phyloP scores from a whole-genome alignment of 2,329 filamentous ascomycete species.

The Fusarium sp. region DNA sequence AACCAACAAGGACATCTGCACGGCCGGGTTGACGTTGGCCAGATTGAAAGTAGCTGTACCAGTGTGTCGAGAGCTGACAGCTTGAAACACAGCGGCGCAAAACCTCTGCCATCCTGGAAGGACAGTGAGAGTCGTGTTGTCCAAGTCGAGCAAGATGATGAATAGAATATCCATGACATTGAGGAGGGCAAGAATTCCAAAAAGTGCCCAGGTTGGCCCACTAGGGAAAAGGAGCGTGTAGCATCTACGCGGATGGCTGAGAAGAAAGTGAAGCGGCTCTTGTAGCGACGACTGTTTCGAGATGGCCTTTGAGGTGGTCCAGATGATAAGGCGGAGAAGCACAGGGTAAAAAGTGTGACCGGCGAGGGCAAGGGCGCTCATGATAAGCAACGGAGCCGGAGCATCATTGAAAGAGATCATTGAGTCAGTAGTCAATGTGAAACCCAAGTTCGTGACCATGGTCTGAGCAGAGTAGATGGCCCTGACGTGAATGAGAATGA shows the following conservation, averaged over 20 bases:
- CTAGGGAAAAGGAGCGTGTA: conserved; percentile 74
- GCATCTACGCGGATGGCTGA: conserved; percentile 73
- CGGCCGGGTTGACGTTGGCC: conserved; percentile 63
- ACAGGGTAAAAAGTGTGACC: conserved; percentile 71
- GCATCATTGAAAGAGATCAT: conserved; percentile 64
- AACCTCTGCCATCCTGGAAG: conserved; percentile 62
- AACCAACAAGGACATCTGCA: conserved; percentile 70
- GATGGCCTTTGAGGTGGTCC: conserved; percentile 63
- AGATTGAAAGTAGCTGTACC: conserved; percentile 66
- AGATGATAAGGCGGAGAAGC: conserved; percentile 70
- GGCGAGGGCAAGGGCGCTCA: conserved; percentile 63
- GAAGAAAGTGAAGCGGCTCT: conserved; percentile 66
- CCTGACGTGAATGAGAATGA: conserved; percentile 50
- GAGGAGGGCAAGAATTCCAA: conserved; percentile 63
- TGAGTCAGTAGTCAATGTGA: conserved; percentile 67
- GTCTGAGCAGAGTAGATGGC: conserved; percentile 65
- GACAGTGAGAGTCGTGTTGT: conserved; percentile 63
- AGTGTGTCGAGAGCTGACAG: conserved; percentile 62
- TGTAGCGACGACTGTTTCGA: conserved; percentile 56
- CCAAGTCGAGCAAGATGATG: conserved; percentile 65
- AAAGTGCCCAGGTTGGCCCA: conserved; percentile 70
- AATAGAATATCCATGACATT: conserved; percentile 69
- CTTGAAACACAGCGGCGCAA: conserved; percentile 71
- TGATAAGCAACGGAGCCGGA: conserved; percentile 59
- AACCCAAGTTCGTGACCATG: conserved; percentile 66